Conservation (phyloP, 1,139 yeast species). For the Geotrichum candidum region DNA sequence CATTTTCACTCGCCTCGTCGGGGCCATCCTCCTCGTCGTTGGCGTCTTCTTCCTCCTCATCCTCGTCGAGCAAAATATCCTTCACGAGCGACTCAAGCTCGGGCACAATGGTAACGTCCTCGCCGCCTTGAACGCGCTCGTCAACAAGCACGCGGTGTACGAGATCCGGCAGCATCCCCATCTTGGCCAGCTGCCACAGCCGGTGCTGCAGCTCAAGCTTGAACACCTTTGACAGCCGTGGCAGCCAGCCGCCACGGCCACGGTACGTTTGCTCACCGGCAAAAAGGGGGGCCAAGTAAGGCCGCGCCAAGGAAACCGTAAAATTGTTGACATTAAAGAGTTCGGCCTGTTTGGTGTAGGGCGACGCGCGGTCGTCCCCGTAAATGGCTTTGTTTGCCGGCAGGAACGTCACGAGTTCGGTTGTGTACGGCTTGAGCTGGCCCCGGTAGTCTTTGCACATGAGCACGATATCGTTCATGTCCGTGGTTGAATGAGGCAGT, state of each 20-base stretch:
- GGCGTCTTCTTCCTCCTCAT: slow-evolving; percentile 45
- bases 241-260: slow-evolving; percentile 43
- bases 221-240: slow-evolving; percentile 41
- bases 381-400: slow-evolving; percentile 41
- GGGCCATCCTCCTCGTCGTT: neutral
- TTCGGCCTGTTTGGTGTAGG: slow-evolving; percentile 84
- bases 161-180: slow-evolving; percentile 68
- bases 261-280: slow-evolving; percentile 74
- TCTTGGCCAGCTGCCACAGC: slow-evolving; percentile 67
- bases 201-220: slow-evolving; percentile 78
- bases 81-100: slow-evolving; percentile 58
- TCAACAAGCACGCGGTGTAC: slow-evolving; percentile 77
- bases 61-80: slow-evolving; percentile 72
- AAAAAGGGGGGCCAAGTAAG: slow-evolving; percentile 84
- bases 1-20: neutral
- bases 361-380: slow-evolving; percentile 45
- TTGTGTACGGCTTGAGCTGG: slow-evolving; percentile 23
- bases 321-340: slow-evolving; percentile 91
- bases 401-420: slow-evolving; percentile 17
- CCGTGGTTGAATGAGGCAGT: slow-evolving; percentile 25
- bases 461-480: slow-evolving; percentile 48
- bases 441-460: slow-evolving; percentile 56
- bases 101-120: slow-evolving; percentile 90
- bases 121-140: slow-evolving; percentile 72
- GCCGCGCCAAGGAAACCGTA: slow-evolving; percentile 82